Evolutionary conservation across 352 stramenopile genomes (phyloP), one percentile per base, ranked within the genome.

Genomic region (Globisporangium mamillatum): DNA sequence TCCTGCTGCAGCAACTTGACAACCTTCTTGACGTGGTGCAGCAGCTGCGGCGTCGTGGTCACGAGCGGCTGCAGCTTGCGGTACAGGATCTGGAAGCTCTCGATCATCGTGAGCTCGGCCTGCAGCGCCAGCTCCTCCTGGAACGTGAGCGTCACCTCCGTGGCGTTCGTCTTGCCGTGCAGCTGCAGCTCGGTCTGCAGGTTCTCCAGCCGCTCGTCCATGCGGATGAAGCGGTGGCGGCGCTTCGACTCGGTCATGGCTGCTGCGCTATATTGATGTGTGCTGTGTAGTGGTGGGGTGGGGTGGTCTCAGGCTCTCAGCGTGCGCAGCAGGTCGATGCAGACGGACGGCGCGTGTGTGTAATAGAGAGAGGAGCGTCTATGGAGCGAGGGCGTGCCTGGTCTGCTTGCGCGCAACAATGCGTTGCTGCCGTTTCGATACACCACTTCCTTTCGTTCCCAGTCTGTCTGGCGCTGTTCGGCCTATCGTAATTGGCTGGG

Each of bases 151-250:
- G 81, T 74, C 46, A 78, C 77, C 64, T 90, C 86, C 36, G 76
- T 76, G 53, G 75, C 76, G 60, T 84, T 91, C 44, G 75, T 94
- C 86, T 96, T 96, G 70, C 84, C 80, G 44, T 92, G 81, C 53
- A 96, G 76, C 72, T 88, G 81, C 60, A 96, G 77, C 70, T 96
- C 89, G 52, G 77, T 76, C 75, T 94, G 84, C 44, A 96, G 64
- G 56, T 84, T 89, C 60, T 77, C 78, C 48, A 96, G 80, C 65
- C 89, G 87, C 80, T 96, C 89, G 36, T 88, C 79, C 38, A 94
- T 86, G 52, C 80, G 84, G 74, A 94, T 82, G 74, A 96, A 96
- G 77, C 89, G 89, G 64, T 95, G 88, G 60, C 88, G 82, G 59
- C 82, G 81, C 79, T 90, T 91, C 73, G 67, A 72, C 38, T 72